Percentiles rank a stretch among this genome's conserved stretches.
phyloP scores from a whole-genome alignment of 257 asterid species.

The Mitragyna speciosa region DNA sequence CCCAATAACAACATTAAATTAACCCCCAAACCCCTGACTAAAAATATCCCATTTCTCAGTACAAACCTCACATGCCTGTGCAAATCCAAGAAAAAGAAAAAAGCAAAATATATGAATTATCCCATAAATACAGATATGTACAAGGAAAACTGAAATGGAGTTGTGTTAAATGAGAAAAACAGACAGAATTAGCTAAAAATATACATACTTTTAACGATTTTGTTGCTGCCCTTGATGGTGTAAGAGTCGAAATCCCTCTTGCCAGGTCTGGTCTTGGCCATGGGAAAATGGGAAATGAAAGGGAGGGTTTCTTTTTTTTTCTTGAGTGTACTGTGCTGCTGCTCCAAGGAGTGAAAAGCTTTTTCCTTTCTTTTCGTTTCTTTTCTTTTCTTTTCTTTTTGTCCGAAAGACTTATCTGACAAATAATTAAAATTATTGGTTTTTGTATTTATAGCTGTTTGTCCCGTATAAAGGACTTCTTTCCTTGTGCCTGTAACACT shows the following conservation, averaged over 20 bases:
- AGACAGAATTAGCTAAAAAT: not conserved
- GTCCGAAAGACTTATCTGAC: not conserved
- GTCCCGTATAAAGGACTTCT: too few relatives aligned
- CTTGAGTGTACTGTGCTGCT: not conserved
- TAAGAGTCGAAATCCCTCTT: slow-evolving; percentile 43
- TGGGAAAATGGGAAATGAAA: slow-evolving; percentile 12
- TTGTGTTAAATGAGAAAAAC: not conserved
- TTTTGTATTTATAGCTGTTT: not conserved
- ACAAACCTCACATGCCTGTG: not conserved
- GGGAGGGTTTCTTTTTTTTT: not conserved
- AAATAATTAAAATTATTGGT: not conserved
- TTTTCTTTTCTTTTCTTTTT: not conserved
- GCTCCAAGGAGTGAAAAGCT: slow-evolving; percentile 4
- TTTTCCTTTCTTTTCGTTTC: not conserved
- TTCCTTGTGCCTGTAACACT: too few relatives aligned
- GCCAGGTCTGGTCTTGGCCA: slow-evolving; percentile 54
- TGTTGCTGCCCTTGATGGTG: slow-evolving; percentile 58
- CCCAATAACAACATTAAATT: not conserved
- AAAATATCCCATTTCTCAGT: not conserved
- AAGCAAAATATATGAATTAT: not conserved
- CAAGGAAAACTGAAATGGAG: not conserved
- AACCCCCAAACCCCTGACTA: not conserved
- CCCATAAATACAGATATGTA: not conserved
- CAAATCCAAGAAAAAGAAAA: not conserved
- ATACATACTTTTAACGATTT: slow-evolving; percentile 50